These are phyloP conservation scores for Populus nigra DNA, from an alignment of 345 rosid species.

Conservation along the genomic window DNA sequence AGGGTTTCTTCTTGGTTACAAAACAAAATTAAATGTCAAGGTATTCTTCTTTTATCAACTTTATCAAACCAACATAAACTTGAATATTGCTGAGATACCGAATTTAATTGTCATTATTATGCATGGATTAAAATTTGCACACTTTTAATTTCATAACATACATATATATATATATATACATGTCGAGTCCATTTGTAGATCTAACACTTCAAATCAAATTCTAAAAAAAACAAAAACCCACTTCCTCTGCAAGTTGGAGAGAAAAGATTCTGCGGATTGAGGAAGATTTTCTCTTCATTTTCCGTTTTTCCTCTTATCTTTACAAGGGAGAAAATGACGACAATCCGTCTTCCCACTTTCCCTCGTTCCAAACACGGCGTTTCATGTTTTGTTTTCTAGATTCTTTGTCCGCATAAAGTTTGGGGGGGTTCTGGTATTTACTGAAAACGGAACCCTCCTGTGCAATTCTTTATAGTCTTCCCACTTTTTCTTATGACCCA, in stretches of 20 bases:
- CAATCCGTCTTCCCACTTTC: neutral
- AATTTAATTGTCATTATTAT: too few species aligned
- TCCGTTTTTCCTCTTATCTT: too few species aligned
- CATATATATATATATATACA: too few species aligned
- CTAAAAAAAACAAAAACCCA: neutral
- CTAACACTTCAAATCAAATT: neutral
- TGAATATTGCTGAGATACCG: neutral
- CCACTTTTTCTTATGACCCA: neutral
- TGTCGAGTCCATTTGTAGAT: neutral
- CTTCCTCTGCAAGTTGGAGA: neutral
- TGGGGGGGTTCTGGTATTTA: neutral
- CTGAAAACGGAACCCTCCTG: neutral
- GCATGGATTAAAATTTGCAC: too few species aligned
- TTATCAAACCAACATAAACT: neutral
- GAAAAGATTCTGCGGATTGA: neutral
- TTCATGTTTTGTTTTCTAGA: neutral
- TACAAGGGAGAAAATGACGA: neutral
- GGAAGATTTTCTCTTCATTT: neutral
- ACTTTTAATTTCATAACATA: too few species aligned
- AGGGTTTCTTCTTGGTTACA: conserved; percentile 80
- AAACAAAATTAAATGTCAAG: conserved; percentile 60
- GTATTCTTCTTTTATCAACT: conserved; percentile 28
- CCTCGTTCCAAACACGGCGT: neutral
- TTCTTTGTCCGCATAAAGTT: neutral
- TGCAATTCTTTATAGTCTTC: neutral